These are phyloP conservation scores for Syzygium malaccense DNA, from an alignment of 441 rosid genomes.

Conservation along the genomic window DNA sequence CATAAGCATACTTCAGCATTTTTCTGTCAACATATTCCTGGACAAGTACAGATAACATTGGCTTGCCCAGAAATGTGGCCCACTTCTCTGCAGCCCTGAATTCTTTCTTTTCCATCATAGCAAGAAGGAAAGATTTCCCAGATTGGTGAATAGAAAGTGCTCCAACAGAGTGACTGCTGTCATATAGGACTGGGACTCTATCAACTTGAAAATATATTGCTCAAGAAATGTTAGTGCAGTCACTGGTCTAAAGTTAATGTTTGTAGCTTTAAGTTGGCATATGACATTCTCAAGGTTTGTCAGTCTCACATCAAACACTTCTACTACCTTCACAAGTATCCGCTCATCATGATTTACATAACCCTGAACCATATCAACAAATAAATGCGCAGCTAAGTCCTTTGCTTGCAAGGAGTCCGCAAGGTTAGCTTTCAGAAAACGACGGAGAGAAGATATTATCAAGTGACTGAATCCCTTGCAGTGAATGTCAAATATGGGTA, in stretches of 20 bases:
- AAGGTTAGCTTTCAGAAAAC: slow-evolving; percentile 35
- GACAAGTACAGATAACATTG: slow-evolving; percentile 65
- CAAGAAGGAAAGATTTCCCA: slow-evolving; percentile 61
- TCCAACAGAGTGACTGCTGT: slow-evolving; percentile 70
- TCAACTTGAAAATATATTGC: slow-evolving; percentile 42
- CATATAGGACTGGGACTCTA: slow-evolving; percentile 59
- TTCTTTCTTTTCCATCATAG: slow-evolving; percentile 69
- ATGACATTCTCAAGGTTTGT: slow-evolving; percentile 45
- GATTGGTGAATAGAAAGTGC: slow-evolving; percentile 64
- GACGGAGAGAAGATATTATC: slow-evolving; percentile 67
- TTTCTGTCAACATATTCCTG: slow-evolving; percentile 60
- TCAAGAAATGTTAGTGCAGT: slow-evolving; percentile 44
- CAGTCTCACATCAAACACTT: slow-evolving; percentile 51
- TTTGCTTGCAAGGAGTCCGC: slow-evolving; percentile 45
- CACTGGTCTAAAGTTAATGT: slow-evolving; percentile 17
- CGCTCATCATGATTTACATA: slow-evolving; percentile 47
- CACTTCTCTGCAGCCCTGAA: slow-evolving; percentile 82
- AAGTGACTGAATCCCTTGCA: slow-evolving; percentile 88
- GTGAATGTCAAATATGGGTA: slow-evolving; percentile 60
- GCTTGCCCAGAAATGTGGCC: slow-evolving; percentile 86
- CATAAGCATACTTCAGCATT: slow-evolving; percentile 67
- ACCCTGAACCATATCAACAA: slow-evolving; percentile 45
- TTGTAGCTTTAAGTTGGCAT: slow-evolving; percentile 14
- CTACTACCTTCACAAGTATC: slow-evolving; percentile 48
- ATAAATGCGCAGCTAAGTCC: slow-evolving; percentile 49